A percentile compares a stretch with the other conserved stretches of the same genome.
phyloP scores from a whole-genome alignment of 495 filamentous ascomycete species.

The Penicillium steckii region DNA sequence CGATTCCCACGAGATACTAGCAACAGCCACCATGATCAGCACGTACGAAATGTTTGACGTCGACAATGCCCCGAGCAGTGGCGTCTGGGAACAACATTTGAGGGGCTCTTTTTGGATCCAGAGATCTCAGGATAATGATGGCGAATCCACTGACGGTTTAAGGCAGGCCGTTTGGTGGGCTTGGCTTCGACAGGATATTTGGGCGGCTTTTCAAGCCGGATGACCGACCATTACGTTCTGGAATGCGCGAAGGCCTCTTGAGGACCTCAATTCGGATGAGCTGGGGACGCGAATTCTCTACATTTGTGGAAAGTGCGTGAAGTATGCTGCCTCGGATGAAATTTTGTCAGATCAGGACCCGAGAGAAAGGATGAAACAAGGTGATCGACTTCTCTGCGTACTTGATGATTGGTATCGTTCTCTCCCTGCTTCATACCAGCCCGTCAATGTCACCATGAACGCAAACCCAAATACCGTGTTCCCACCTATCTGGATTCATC shows the following conservation, averaged over 20 bases:
- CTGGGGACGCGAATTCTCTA: slow-evolving; percentile 3
- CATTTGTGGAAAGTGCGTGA: background rate
- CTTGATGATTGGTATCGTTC: background rate
- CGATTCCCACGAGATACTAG: slow-evolving; percentile 25
- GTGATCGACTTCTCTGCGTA: background rate
- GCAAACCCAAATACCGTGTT: background rate
- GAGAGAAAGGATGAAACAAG: background rate
- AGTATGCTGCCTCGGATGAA: background rate
- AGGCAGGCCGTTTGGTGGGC: slow-evolving; percentile 31
- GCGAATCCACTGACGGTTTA: slow-evolving; percentile 23
- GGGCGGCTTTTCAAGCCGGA: slow-evolving; percentile 28
- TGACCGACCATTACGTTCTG: slow-evolving; percentile 27
- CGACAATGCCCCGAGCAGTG: slow-evolving; percentile 9
- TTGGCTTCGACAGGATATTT: slow-evolving; percentile 30
- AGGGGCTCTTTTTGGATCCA: slow-evolving; percentile 31
- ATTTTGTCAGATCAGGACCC: background rate
- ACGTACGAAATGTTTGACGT: slow-evolving; percentile 30
- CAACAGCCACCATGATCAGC: slow-evolving; percentile 25
- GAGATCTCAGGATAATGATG: slow-evolving; percentile 25
- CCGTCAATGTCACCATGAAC: background rate
- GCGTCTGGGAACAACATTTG: slow-evolving; percentile 29
- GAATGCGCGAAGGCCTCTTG: slow-evolving; percentile 16
- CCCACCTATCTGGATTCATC: background rate
- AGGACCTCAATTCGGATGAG: slow-evolving; percentile 9
- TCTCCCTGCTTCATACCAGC: background rate